phyloP scores from a whole-genome alignment of 441 rosid genomes.

The Gossypium gossypioides region DNA sequence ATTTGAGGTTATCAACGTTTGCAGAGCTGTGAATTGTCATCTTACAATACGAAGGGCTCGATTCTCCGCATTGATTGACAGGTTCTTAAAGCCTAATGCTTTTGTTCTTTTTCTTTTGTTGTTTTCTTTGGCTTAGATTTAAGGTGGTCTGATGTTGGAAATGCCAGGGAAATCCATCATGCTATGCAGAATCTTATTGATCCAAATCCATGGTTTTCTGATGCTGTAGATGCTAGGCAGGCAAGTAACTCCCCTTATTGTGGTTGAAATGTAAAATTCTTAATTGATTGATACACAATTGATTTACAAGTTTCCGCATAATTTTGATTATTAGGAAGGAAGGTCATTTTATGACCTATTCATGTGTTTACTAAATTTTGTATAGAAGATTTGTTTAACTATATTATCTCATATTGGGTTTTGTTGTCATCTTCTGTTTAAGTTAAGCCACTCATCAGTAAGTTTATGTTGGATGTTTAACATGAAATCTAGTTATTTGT shows the following conservation, averaged over 20 bases:
- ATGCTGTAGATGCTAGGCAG: constrained; percentile 97
- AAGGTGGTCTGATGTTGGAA: constrained; percentile 16
- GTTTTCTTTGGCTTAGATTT: constrained; percentile 1
- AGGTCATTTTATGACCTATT: not conserved
- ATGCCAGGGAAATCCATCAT: constrained; percentile 74
- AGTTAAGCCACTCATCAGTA: not conserved
- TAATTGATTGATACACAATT: not conserved
- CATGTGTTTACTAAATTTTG: not conserved
- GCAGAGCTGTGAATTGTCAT: constrained; percentile 43
- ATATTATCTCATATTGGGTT: not conserved
- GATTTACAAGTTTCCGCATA: constrained; percentile 9
- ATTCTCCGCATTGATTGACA: constrained; percentile 82
- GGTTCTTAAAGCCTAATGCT: constrained; percentile 30
- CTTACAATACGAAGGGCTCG: constrained; percentile 72
- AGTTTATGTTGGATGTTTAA: constrained; percentile 3
- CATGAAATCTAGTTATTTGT: not conserved
- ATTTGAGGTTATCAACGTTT: constrained; percentile 75
- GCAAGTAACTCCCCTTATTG: constrained; percentile 34
- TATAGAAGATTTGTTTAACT: not conserved
- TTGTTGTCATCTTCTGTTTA: not conserved
- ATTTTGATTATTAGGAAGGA: not conserved
- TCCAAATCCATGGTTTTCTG: constrained; percentile 76
- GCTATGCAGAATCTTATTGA: constrained; percentile 79
- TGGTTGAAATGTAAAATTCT: constrained; percentile 1
- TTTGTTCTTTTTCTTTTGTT: constrained; percentile 9